Evolutionary conservation across 192 early-diverging fungal species (phyloP), one percentile per base, ranked within the genome.

Genomic region (Coemansia sp.): DNA sequence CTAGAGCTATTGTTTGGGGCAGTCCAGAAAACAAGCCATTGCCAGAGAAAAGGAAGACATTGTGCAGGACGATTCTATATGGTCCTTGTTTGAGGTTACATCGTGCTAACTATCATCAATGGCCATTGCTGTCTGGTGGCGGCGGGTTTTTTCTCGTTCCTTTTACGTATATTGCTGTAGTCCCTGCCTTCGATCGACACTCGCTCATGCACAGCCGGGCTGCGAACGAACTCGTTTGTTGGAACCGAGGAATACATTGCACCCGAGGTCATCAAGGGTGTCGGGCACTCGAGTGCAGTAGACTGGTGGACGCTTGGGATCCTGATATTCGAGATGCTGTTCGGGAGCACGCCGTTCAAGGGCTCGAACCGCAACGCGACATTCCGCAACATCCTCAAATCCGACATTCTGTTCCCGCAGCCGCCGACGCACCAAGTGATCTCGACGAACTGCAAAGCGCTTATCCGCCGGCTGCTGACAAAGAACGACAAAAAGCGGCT

Each of bases 221-320:
- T 95, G 53, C 87, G 95, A 60, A 98, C 97, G 6, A 98, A 99
- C 80, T 95, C 94, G 59, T 99, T 99, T 88, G 96, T 98, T 18
- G 97, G 97, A 9, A 99, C 97, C 4, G 96, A 98, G 78, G 97
- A 98, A 83, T 98, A 98, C 75, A 97, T 99, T 90, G 94, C 97
- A 21, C 97, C 97, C 44, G 97, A 99, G 77, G 95, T 99, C 20
- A 98, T 99, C 84, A 93, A 91, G 62, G 96, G 96, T 45, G 85
- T 87, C 51, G 96, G 96, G 15, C 96, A 99, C 84, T 95, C 96
- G 6, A 91, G 89, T 70, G 87, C 90, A 1, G 93, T 99, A 12
- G 98, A 99, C 84, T 99, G 97, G 95, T 99, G 98, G 98, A 98
- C 96, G 14, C 74, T 99, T 16, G 98, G 98, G 14, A 94, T 99